Base-by-base conservation (phyloP, 768 basidiomycete species). In the Leccinum longicurvipes region DNA sequence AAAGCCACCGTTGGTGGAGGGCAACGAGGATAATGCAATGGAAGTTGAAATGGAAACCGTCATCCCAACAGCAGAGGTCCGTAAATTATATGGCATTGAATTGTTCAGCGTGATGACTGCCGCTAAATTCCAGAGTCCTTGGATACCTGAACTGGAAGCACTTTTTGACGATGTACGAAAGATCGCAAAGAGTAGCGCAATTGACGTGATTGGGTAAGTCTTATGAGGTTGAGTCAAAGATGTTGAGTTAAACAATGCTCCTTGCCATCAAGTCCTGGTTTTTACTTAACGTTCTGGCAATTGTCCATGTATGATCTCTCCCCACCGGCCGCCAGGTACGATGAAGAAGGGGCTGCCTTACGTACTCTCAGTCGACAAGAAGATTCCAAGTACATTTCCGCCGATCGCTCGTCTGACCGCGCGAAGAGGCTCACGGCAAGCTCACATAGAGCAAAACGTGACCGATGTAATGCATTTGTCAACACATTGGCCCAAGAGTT, bases 221-320 rank as follows among this genome's bases (percentile, higher is more conserved):
- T 47, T 54, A 28, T 47, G 51, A 36, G 39, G 25, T 58, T 27
- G 8, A 57, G 47, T 19, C 51, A 51, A 28, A 15, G 23, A 50
- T 34, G 51, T 54, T 11, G 53, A 19, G 23, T 48, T 60, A 52
- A 51, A 56, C 39, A 34, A 15, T n/a, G 23, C 12, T 12, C 53
- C 44, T n/a, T n/a, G n/a, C n/a, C 25, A 61, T 50, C 1, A 32
- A 97, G 96, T 3, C 87, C 93, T 27, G 89, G 86, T 3, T 98
- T 99, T 74, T 98, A 94, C 66, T 73, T 91, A 46, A 93, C 95
- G 3, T 99, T 98, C 74, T 99, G 97, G 97, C 95, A 98, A 69
- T 73, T 98, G 50, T 89, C 92, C 1, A 88, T 89, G 31, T 91
- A 93, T 64, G 97, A 99, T 70, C 79, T 98, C 31, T 74, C 83